Evolutionary conservation across 1,139 yeast genomes (phyloP), one percentile per base, ranked within the genome.

Genomic region (Wickerhamomyces sp.): DNA sequence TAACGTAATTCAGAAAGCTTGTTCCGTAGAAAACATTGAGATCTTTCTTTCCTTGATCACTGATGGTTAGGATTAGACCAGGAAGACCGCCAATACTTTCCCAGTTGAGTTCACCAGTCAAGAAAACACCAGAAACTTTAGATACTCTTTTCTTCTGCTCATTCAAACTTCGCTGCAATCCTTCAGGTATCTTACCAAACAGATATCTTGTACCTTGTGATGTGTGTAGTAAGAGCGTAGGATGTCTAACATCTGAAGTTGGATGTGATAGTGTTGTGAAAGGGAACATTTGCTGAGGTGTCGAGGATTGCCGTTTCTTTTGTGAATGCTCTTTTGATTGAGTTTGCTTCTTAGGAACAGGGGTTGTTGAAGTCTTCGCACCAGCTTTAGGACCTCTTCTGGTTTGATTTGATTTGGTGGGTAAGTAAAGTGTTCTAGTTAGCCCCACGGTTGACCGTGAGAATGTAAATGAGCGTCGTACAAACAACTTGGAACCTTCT

Each of bases 181-280:
- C 98, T 60, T 90, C 97, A 6, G 94, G 79, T 4, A 88, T 65
- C 46, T 83, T 80, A 2, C 99, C 99, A 60, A 93, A 76, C 40
- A 90, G 65, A 57, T 82, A 87, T 48, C 82, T 70, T 43, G 74
- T 73, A 10, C 93, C 84, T 50, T 66, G 67, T 4, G 63, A 63
- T 0, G 77, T 66, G 43, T 71, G 75, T 11, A 86, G 62, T 62
- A 80, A 64, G 13, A 86, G 56, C 23, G 83, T 65, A 0, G 94
- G 91, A 46, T 78, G 80, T 34, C 67, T 65, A 2, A 81, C 72
- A 51, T 84, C 91, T 43, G 73, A 66, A 0, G 86, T 79, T 31
- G 79, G 78, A 58, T 82, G 88, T 23, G 79, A 65, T 7, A 79
- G 62, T 2, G 63, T 62, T 15, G 59, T 56, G 14, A 68, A 51